Evolutionary conservation across 345 rosid species (phyloP), one percentile per base, ranked within the genome.

Genomic region (Ricinus communis): DNA sequence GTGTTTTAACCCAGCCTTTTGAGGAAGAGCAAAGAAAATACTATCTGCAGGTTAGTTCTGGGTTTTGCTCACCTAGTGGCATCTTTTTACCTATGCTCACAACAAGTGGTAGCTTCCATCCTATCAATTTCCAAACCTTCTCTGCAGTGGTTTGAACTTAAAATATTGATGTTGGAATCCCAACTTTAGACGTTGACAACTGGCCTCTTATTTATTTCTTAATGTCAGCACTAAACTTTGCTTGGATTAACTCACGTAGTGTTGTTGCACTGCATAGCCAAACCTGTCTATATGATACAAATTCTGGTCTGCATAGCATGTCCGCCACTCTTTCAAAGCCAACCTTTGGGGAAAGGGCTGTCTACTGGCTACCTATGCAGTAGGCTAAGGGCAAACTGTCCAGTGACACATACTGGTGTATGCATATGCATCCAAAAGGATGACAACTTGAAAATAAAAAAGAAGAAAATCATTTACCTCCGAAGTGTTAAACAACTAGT

Each of bases 1-100:
- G 82, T 69, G 82, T 79, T 74, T 79, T 95, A 64, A 85, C 93
- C 2, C 83, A 70, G 78, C 85, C 96, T 77, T 92, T 84, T 74
- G 69, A 86, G 43, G 91, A 85, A 74, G 98, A 95, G 87, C 98
- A 92, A 84, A 82, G 84, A 72, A 92, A 85, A 85, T 92, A 85
- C 78, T 92, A 87, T 82, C 82, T 89, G 65, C 91, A 89, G 91
- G 97, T 90, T 65, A 69, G 73, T 80, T 78, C 27, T 57, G 43
- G 68, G 50, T 62, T 52, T 33, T 60, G 27, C 12, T 71, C 21
- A n/a, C n/a, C n/a, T n/a, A 52, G 9, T 38, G 43, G 9, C 50
- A 13, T 43, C 52, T 18, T n/a, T 62, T 40, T 63, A 16, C 18
- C 3, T 46, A 46, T 22, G 40, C 25, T 46, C 40, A 65, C 30